phyloP scores from a whole-genome alignment of 2,329 filamentous ascomycete species.

The Macrophomina tecta region DNA sequence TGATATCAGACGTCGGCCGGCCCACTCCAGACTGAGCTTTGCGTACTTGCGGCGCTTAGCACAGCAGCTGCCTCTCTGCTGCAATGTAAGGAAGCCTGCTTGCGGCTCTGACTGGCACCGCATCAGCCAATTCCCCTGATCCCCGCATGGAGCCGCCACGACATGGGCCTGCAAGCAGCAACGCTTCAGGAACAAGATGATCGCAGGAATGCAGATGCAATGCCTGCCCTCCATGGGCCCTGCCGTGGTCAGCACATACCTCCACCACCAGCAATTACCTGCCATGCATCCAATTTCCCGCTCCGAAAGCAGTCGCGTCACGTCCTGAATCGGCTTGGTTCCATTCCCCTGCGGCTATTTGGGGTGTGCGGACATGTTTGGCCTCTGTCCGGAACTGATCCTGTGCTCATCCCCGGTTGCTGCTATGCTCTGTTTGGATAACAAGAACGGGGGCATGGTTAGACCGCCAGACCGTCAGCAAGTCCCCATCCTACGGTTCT shows the following conservation, averaged over 20 bases:
- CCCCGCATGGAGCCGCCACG: constrained; percentile 21
- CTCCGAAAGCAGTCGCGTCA: neutral
- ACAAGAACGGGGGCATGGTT: constrained; percentile 7
- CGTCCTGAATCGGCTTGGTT: neutral
- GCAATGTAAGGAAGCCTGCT: neutral
- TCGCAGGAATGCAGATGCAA: constrained; percentile 14
- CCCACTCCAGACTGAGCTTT: neutral
- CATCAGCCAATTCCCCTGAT: constrained; percentile 19
- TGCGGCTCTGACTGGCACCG: constrained; percentile 25
- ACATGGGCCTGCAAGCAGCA: constrained; percentile 22
- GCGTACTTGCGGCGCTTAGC: constrained; percentile 1
- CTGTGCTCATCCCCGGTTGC: neutral
- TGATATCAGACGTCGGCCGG: neutral
- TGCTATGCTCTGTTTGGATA: constrained; percentile 1
- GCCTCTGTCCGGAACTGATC: neutral
- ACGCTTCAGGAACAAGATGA: constrained; percentile 26
- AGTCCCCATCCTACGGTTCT: constrained; percentile 9
- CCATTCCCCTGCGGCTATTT: constrained; percentile 10
- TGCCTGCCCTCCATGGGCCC: neutral
- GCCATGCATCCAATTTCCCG: neutral
- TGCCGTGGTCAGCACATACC: constrained; percentile 11
- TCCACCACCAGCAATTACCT: neutral
- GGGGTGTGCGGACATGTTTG: neutral
- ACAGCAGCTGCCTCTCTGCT: constrained; percentile 11
- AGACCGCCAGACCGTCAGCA: constrained; percentile 15